A percentile compares a stretch with the other conserved stretches of the same genome.
Conservation (phyloP, 2,329 filamentous ascomycete species). For the Verticillium nonalfalfae region DNA sequence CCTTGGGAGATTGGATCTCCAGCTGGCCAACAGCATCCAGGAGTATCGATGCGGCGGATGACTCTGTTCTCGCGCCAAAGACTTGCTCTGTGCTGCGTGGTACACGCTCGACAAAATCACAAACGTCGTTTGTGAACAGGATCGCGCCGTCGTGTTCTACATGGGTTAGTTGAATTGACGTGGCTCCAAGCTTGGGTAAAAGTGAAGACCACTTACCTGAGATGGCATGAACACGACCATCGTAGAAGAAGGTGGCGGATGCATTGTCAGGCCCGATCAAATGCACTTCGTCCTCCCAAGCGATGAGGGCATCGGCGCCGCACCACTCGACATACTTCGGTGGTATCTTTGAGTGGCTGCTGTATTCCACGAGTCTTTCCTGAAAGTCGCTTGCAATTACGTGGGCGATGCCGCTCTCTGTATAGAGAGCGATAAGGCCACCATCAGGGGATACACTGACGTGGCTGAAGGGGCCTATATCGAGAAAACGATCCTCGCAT, state of each 20-base stretch:
- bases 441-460: constrained; percentile 89
- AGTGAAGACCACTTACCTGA: constrained; percentile 53
- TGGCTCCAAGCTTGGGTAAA: too few relatives aligned
- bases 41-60: constrained; percentile 84
- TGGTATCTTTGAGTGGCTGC: constrained; percentile 76
- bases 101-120: constrained; percentile 94
- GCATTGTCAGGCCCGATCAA: constrained; percentile 80
- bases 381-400: constrained; percentile 96
- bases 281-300: constrained; percentile 97
- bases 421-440: constrained; percentile 82
- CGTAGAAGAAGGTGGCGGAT: constrained; percentile 76
- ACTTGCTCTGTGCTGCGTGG: constrained; percentile 81
- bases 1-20: constrained; percentile 90
- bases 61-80: constrained; percentile 82
- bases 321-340: constrained; percentile 94
- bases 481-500: constrained; percentile 82
- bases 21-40: constrained; percentile 88
- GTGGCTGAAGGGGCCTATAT: constrained; percentile 88
- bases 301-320: constrained; percentile 88
- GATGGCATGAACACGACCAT: constrained; percentile 82
- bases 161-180: too few relatives aligned
- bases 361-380: constrained; percentile 83
- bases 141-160: constrained; percentile 76
- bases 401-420: constrained; percentile 76
- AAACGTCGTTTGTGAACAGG: constrained; percentile 86